Evolutionary conservation across 495 filamentous ascomycete species (phyloP), one percentile per base, ranked within the genome.

Genomic region (Wilcoxina mikolae): DNA sequence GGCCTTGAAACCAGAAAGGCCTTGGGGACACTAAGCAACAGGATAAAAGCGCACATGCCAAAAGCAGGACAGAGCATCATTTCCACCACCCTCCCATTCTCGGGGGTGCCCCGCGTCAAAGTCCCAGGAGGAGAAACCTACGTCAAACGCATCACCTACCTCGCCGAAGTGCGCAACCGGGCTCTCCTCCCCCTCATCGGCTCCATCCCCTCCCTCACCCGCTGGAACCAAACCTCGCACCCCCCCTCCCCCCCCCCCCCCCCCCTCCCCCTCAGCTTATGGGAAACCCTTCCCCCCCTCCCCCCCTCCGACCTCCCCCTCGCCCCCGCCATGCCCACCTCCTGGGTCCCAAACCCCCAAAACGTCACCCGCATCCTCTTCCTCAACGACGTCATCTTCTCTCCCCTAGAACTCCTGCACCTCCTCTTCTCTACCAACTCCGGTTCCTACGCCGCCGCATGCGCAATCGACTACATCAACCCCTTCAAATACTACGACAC

Each of bases 401-500:
- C 81, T 38, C 81, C 85, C 0, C 62, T 80, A 4, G 82, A 89
- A 52, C 79, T 79, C 1, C 70, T 76, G 12, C 80, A 88, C 41
- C 71, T 91, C 3, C 73, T 91, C 12, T 84, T 88, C 65, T 83
- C 80, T 3, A 90, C 85, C 0, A 83, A 89, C 58, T 47, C 65
- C 5, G 73, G 74, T 12, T 65, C 71, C 7, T 89, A 87, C 61
- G 76, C 79, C n/a, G 81, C 84, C n/a, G 84, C 82, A 1, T 91
- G 85, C 60, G 84, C 81, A 2, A 69, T 85, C 4, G 85, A 91
- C 64, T 90, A 84, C 57, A 77, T 80, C 62, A 80, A 80, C 46
- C 76, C 81, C 0, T 78, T 86, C 68, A 84, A 85, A 59, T 85
- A 82, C 66, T 91, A 91, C 62, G 85, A 91, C 67, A 81, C 83